Base-by-base conservation (phyloP, 2,329 filamentous ascomycete species). In the Colletotrichum acutatum region DNA sequence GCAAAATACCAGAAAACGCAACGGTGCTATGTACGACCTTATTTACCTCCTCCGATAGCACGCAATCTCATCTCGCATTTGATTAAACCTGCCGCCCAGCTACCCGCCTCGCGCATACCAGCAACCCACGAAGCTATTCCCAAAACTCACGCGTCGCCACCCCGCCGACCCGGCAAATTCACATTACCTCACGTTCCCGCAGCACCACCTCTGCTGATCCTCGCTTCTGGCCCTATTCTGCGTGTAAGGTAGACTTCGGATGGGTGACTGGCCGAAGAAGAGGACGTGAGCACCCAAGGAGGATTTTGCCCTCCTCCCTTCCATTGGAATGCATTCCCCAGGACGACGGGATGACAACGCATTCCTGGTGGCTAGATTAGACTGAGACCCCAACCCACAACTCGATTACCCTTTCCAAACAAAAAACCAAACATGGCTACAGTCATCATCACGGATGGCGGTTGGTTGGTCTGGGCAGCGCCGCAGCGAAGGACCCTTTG, bases 141-240 rank as follows among this genome's bases (percentile, higher is more conserved):
- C 66, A 61, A 42, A 37, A 60, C 32, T 54, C 19, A n/a, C 32
- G 30, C 19, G n/a, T 32, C 56, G 60, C 60, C 60, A 37, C 71
- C 49, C 60, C 62, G 70, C 70, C 70, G 12, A 32, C 32, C 30
- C 46, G 16, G 61, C 60, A 53, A 66, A 71, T 54, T 61, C 34
- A 71, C 26, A 73, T 73, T 71, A 61, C 66, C 65, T 71, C 71
- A 73, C 71, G 60, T 62, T 73, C 71, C 34, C 57, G 19, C 19
- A n/a, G 54, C 30, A 37, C 22, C 32, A 8, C 26, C 54, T 12
- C 14, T 37, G 16, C 14, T 52, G 28, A 22, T 19, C 28, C 46
- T 32, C 19, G 24, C 24, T 26, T 26, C 22, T 28, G 14, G 22
- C 52, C 52, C 32, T 34, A 12, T 34, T 34, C 32, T 34, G 32